A percentile compares a stretch with the other conserved stretches of the same genome.
Conservation (phyloP, 1,284 basidiomycete genomes). For the Cryptococcus sp. region DNA sequence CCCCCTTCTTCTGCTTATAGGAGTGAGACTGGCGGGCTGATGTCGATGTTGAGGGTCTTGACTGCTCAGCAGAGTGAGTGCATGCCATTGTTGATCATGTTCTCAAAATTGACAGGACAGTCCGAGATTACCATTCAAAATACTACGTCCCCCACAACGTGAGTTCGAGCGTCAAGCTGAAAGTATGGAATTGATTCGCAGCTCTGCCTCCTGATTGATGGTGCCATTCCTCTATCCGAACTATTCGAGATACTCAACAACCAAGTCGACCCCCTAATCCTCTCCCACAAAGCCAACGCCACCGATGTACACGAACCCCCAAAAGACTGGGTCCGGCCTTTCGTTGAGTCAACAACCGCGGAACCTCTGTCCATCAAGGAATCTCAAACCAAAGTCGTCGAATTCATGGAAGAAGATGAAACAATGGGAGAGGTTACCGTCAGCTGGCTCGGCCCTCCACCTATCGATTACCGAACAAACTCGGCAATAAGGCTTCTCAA, state of each 20-base stretch:
- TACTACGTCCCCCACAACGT: constrained; percentile 97
- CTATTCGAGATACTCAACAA: constrained; percentile 70
- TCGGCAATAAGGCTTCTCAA: constrained; percentile 81
- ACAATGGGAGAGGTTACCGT: constrained; percentile 83
- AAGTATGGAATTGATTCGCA: constrained; percentile 31
- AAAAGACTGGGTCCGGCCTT: constrained; percentile 85
- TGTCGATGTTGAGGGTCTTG: constrained; percentile 82
- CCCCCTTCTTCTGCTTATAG: constrained; percentile 81
- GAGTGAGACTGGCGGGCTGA: constrained; percentile 93
- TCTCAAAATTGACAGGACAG: constrained; percentile 49
- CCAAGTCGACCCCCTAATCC: constrained; percentile 73
- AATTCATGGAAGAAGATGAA: constrained; percentile 99
- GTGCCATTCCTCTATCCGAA: constrained; percentile 51
- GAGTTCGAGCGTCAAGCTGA: constrained; percentile 43
- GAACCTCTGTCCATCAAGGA: constrained; percentile 57
- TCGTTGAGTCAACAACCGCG: constrained; percentile 80
- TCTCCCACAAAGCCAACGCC: constrained; percentile 35
- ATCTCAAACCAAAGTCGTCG: constrained; percentile 60
- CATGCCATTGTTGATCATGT: too few species aligned
- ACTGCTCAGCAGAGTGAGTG: constrained; percentile 81
- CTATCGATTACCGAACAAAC: constrained; percentile 68
- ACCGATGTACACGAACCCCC: constrained; percentile 55
- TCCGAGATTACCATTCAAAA: constrained; percentile 80
- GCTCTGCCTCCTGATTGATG: constrained; percentile 51
- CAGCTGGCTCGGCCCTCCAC: constrained; percentile 72